Evolutionary conservation across 352 stramenopile genomes (phyloP).

Genomic region (Globisporangium spiculum): DNA sequence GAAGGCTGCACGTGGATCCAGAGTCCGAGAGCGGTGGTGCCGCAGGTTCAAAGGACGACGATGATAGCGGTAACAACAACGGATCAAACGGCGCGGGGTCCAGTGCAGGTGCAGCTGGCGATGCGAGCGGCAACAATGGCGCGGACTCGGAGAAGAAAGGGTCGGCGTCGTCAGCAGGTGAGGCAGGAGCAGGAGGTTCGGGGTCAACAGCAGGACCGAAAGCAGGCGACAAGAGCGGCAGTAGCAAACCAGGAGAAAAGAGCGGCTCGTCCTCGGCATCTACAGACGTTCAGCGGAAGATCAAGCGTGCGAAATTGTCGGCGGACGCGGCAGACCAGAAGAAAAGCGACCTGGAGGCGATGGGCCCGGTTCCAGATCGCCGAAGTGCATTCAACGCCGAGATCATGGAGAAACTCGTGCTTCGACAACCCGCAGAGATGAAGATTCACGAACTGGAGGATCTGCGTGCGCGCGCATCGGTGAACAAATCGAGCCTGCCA

Average conservation of each 20-base stretch:
- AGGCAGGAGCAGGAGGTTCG: slow-evolving; percentile 19
- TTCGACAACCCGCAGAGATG: slow-evolving; percentile 61
- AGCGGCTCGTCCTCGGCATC: neutral
- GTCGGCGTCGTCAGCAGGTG: slow-evolving; percentile 19
- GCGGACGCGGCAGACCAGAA: slow-evolving; percentile 34
- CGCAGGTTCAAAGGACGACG: slow-evolving; percentile 21
- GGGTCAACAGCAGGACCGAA: slow-evolving; percentile 19
- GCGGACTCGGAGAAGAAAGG: slow-evolving; percentile 50
- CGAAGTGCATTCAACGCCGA: slow-evolving; percentile 67
- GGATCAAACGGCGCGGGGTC: slow-evolving; percentile 13
- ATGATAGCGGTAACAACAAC: slow-evolving; percentile 17
- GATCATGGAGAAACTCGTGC: slow-evolving; percentile 77
- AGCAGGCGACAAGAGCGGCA: slow-evolving; percentile 34
- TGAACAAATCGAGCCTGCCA: slow-evolving; percentile 54
- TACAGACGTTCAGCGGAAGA: slow-evolving; percentile 49
- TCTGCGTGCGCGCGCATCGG: slow-evolving; percentile 41
- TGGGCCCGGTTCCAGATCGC: slow-evolving; percentile 64
- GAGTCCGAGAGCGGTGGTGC: slow-evolving; percentile 21
- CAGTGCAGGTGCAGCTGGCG: slow-evolving; percentile 16
- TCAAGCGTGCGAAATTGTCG: slow-evolving; percentile 51
- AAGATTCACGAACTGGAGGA: slow-evolving; percentile 71
- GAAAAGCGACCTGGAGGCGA: slow-evolving; percentile 53
- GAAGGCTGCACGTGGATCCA: slow-evolving; percentile 40
- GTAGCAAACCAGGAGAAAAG: slow-evolving; percentile 20
- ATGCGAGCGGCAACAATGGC: slow-evolving; percentile 6